Conservation (phyloP, 495 filamentous ascomycete species). For the Tuber aestivum region DNA sequence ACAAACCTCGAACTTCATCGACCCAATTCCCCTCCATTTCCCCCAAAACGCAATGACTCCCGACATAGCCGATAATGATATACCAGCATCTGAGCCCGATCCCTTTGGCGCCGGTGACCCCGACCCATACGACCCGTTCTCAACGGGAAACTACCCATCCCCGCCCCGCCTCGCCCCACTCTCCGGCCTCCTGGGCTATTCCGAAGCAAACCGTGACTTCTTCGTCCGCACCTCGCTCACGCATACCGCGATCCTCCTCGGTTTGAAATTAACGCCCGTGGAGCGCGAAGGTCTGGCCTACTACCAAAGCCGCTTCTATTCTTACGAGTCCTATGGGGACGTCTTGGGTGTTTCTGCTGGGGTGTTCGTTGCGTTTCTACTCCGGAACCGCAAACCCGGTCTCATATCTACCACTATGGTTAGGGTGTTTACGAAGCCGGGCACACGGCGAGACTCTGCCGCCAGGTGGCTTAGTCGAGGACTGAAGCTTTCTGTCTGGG, state of each 20-base stretch:
- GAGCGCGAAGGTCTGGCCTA: slow-evolving; percentile 28
- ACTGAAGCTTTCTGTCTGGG: slow-evolving; percentile 13
- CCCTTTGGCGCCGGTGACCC: background rate
- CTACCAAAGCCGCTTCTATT: slow-evolving; percentile 34
- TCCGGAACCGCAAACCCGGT: slow-evolving; percentile 18
- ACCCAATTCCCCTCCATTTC: background rate
- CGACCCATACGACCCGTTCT: background rate
- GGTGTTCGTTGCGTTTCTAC: slow-evolving; percentile 4
- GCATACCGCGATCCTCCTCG: slow-evolving; percentile 22
- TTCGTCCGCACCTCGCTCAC: slow-evolving; percentile 9
- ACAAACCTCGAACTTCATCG: background rate
- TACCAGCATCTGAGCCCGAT: background rate
- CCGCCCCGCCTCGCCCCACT: slow-evolving; percentile 20
- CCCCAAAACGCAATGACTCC: background rate
- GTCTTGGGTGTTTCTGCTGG: slow-evolving; percentile 20
- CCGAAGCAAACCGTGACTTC: slow-evolving; percentile 15
- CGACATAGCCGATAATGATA: background rate
- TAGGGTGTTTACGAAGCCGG: slow-evolving; percentile 6
- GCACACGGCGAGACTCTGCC: background rate
- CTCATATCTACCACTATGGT: slow-evolving; percentile 9
- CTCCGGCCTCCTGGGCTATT: slow-evolving; percentile 25
- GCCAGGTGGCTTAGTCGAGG: background rate
- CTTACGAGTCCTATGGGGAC: slow-evolving; percentile 34
- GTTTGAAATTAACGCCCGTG: slow-evolving; percentile 13
- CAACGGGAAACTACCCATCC: slow-evolving; percentile 13